Percentiles rank a stretch among this genome's conserved stretches.
phyloP scores from a whole-genome alignment of 2,329 filamentous ascomycete genomes.

The Xylogone sp. region DNA sequence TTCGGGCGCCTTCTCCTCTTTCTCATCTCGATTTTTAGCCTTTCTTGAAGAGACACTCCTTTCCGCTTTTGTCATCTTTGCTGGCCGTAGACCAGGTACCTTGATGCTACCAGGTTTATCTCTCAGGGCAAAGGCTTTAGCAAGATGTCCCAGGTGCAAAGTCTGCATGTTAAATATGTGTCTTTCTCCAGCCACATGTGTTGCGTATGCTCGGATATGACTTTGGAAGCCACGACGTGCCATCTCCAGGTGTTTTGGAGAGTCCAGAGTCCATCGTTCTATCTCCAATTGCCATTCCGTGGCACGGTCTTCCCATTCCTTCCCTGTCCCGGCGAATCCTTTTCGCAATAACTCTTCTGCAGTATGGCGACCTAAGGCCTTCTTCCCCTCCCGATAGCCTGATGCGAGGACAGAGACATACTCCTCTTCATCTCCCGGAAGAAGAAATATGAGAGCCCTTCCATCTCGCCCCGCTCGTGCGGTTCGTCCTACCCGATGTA shows the following conservation, averaged over 20 bases:
- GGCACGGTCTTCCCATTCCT: slow-evolving; percentile 60
- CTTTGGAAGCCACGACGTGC: slow-evolving; percentile 85
- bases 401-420: slow-evolving; percentile 62
- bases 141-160: slow-evolving; percentile 86
- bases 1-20: slow-evolving; percentile 27
- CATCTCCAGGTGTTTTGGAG: slow-evolving; percentile 69
- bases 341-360: slow-evolving; percentile 65
- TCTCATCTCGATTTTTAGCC: slow-evolving; percentile 30
- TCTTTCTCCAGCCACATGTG: slow-evolving; percentile 82
- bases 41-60: slow-evolving; percentile 33
- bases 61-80: slow-evolving; percentile 35
- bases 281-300: slow-evolving; percentile 65
- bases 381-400: slow-evolving; percentile 46
- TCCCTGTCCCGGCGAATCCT: slow-evolving; percentile 51
- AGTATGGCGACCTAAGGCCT: slow-evolving; percentile 59
- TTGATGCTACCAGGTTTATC: slow-evolving; percentile 85
- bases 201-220: slow-evolving; percentile 91
- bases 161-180: slow-evolving; percentile 87
- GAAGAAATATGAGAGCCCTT: slow-evolving; percentile 82
- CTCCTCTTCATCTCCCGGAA: slow-evolving; percentile 86
- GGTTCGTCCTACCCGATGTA: slow-evolving; percentile 92
- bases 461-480: slow-evolving; percentile 88
- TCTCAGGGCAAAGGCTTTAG: slow-evolving; percentile 87
- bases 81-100: slow-evolving; percentile 39
- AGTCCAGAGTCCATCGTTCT: slow-evolving; percentile 62